These are phyloP conservation scores for Fistulina hepatica DNA, from an alignment of 1,284 basidiomycete species.

Conservation along the genomic window DNA sequence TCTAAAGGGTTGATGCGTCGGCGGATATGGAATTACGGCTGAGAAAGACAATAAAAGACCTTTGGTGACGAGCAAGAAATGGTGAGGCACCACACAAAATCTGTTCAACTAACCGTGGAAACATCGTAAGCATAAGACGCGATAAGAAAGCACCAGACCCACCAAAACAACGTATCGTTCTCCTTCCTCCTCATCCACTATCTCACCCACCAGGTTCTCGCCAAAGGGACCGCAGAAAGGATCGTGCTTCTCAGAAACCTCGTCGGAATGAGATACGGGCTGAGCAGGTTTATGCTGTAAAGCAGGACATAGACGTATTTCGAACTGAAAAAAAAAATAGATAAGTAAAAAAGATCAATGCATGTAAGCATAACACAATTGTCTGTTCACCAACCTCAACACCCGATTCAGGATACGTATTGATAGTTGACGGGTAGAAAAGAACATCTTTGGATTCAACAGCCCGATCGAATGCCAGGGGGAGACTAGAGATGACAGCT, in stretches of 20 bases:
- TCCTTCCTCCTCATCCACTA: constrained; percentile 50
- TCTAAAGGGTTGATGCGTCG: constrained; percentile 29
- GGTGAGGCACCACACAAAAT: constrained; percentile 70
- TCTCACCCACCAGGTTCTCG: constrained; percentile 60
- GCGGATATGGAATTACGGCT: background rate
- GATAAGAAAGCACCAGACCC: constrained; percentile 21
- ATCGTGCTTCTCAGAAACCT: constrained; percentile 29
- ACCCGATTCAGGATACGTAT: constrained; percentile 46
- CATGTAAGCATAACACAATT: background rate
- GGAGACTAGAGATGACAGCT: no score
- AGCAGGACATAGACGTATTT: constrained; percentile 73
- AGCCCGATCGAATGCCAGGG: no score
- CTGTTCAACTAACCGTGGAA: constrained; percentile 57
- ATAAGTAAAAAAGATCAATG: constrained; percentile 1
- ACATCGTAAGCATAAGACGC: background rate
- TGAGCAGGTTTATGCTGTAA: constrained; percentile 62
- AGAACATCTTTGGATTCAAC: no score
- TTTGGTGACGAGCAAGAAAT: constrained; percentile 76
- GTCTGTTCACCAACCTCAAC: constrained; percentile 40
- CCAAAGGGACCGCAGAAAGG: constrained; percentile 79
- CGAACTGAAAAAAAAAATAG: constrained; percentile 42
- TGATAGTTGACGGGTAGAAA: constrained; percentile 64
- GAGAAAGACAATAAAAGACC: constrained; percentile 37
- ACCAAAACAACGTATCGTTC: constrained; percentile 69
- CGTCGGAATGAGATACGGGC: constrained; percentile 35